Base-by-base conservation (phyloP, 106 monocot genomes). In the Triglochin maritima region DNA sequence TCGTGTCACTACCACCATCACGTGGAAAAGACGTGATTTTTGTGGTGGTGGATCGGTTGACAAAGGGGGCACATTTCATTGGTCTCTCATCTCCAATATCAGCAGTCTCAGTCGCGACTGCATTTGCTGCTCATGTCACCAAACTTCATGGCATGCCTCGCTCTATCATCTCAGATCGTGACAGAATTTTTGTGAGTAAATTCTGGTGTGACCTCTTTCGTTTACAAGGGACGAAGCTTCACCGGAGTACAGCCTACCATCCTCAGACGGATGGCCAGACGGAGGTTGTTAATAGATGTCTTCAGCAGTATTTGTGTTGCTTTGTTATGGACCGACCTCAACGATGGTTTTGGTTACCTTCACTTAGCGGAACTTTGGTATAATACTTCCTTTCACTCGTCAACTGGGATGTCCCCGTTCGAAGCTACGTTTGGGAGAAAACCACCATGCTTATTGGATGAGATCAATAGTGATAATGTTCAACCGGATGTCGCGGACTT, bases 201-300 rank as follows among this genome's bases (percentile, higher is more conserved):
- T 67, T 67, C 51, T 67, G 53, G 42, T 5, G 17, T 14, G 14
- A 10, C 46, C 17, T 67, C 4, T 51, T 50, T 9, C 5, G 16
- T 7, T 16, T 67, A 54, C 67, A 67, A 7, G 67, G 49, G 9
- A 67, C 67, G 7, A 50, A 7, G 8, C 50, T 67, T 17, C 48
- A 67, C 11, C 46, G 4, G 1, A 67, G 67, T 54, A 47, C 53
- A 4, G 9, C 67, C 29, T 29, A 29, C 29, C 29, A 29, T 29
- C 29, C 29, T 29, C 29, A 29, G 1, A 29, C 29, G 29, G 29
- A 29, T 29, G 29, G 29, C 29, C 29, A 29, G 29, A 29, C 29
- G 29, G 29, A 29, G 29, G 29, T 29, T 29, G 29, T 29, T 29
- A 29, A 29, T 29, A 29, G 29, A 29, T 29, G 29, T 29, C 29